Percentiles rank a stretch among this genome's conserved stretches.
phyloP scores from a whole-genome alignment of 2,329 filamentous ascomycete genomes.

The Thermoascus crustaceus region DNA sequence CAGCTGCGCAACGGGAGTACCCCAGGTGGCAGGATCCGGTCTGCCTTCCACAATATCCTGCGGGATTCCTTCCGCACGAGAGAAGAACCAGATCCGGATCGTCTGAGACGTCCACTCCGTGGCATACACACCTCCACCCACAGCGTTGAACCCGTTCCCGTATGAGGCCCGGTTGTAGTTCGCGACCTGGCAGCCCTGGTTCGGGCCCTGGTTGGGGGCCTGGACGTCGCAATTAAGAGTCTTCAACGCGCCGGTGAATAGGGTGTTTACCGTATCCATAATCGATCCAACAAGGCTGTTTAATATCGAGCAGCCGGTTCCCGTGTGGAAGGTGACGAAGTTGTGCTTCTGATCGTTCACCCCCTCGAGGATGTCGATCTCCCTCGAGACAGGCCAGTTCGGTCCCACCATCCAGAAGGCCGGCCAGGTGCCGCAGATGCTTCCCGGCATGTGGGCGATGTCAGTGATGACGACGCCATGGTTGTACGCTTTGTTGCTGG shows the following conservation, averaged over 20 bases:
- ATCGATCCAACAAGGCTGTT: not conserved
- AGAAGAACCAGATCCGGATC: constrained; percentile 47
- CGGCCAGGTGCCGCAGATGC: constrained; percentile 45
- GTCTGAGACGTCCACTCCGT: constrained; percentile 39
- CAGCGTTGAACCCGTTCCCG: constrained; percentile 46
- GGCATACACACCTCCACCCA: constrained; percentile 43
- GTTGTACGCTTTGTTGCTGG: constrained; percentile 37
- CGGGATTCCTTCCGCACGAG: constrained; percentile 37
- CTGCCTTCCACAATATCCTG: constrained; percentile 34
- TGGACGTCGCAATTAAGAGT: not conserved
- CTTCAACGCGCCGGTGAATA: not conserved
- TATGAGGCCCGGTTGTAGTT: constrained; percentile 36
- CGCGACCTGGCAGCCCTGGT: constrained; percentile 25
- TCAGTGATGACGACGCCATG: constrained; percentile 42
- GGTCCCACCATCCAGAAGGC: constrained; percentile 40
- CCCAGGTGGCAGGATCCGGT: constrained; percentile 41
- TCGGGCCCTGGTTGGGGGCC: not conserved
- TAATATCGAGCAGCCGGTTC: constrained; percentile 35
- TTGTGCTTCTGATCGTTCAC: constrained; percentile 39
- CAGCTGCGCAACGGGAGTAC: constrained; percentile 39
- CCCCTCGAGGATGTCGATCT: constrained; percentile 47
- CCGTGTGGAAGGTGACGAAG: constrained; percentile 44
- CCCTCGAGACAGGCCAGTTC: constrained; percentile 36
- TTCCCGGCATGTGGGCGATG: constrained; percentile 41
- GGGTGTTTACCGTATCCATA: not conserved